Conservation (phyloP, 106 monocot genomes). For the Cymbidium sinense region DNA sequence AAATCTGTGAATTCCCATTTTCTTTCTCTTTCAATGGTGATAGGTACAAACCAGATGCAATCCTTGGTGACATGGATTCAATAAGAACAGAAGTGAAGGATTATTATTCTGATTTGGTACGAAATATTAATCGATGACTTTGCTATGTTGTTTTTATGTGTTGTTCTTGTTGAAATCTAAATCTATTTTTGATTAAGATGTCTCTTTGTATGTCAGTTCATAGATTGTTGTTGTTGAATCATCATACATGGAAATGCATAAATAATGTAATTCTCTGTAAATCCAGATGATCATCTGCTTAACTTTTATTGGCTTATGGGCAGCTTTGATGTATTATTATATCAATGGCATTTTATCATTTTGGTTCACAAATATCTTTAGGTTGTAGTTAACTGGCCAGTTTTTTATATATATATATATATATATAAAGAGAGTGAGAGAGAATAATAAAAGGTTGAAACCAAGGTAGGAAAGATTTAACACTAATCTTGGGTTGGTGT, state of each 20-base stretch:
- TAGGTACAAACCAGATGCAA: conserved; percentile 89
- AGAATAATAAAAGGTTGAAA: no score
- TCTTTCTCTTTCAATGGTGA: conserved; percentile 4
- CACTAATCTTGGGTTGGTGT: no score
- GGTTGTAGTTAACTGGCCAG: no score
- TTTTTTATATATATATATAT: no score
- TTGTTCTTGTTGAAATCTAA: no score
- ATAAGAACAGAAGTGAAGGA: conserved; percentile 77
- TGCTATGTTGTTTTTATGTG: not conserved
- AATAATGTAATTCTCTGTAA: not conserved
- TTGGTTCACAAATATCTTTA: not conserved
- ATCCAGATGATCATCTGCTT: not conserved
- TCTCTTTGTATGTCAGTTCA: not conserved
- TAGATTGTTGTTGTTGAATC: not conserved
- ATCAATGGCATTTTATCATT: not conserved
- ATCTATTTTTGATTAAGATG: no score
- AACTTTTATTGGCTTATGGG: not conserved
- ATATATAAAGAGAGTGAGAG: no score
- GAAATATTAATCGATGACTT: not conserved
- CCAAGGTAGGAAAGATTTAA: no score
- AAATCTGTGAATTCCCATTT: not conserved
- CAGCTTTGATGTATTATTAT: not conserved
- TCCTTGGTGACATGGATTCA: conserved; percentile 97
- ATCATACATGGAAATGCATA: not conserved
- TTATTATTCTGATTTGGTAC: conserved; percentile 80